Percentiles rank a stretch among this genome's conserved stretches.
phyloP scores from a whole-genome alignment of 805 yeast species.

The Wickerhamiella azymoides region DNA sequence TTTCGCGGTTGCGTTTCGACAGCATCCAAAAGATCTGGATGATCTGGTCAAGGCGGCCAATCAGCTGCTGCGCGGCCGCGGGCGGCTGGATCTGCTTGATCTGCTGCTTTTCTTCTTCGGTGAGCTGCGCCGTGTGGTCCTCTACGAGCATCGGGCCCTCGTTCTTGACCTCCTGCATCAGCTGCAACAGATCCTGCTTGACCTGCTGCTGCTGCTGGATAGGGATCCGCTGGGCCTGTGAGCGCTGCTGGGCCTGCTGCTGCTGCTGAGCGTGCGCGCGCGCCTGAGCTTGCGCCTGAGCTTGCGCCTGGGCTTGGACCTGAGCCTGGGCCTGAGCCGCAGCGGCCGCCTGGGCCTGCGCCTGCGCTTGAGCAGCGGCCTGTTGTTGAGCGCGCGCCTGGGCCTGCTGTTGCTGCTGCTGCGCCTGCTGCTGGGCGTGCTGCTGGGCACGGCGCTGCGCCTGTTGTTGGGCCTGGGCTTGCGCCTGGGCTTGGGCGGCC shows the following conservation, averaged over 20 bases:
- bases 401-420: slow-evolving; percentile 11
- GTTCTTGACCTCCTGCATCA: slow-evolving; percentile 55
- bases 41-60: slow-evolving; percentile 51
- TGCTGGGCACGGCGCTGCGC: slow-evolving; percentile 21
- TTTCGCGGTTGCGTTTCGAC: slow-evolving; percentile 53
- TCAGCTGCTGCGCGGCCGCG: slow-evolving; percentile 33
- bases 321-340: slow-evolving; percentile 13
- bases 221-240: slow-evolving; percentile 8
- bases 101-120: slow-evolving; percentile 50
- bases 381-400: slow-evolving; percentile 6
- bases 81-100: slow-evolving; percentile 34
- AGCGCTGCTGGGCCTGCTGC: slow-evolving; percentile 13
- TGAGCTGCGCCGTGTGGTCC: slow-evolving; percentile 44
- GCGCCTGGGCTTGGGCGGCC: slow-evolving; percentile 18
- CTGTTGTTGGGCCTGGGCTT: slow-evolving; percentile 16
- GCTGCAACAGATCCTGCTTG: slow-evolving; percentile 33
- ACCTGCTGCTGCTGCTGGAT: slow-evolving; percentile 11
- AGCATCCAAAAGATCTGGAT: slow-evolving; percentile 66
- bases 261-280: slow-evolving; percentile 16
- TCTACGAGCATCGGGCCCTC: slow-evolving; percentile 47
- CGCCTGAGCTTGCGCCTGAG: slow-evolving; percentile 15
- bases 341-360: slow-evolving; percentile 13
- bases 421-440: slow-evolving; percentile 18
- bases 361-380: slow-evolving; percentile 7
- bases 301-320: slow-evolving; percentile 17